A percentile compares a stretch with the other conserved stretches of the same genome.
Evolutionary conservation across 2,329 filamentous ascomycete genomes (phyloP).

Genomic region (Fusarium sp.): DNA sequence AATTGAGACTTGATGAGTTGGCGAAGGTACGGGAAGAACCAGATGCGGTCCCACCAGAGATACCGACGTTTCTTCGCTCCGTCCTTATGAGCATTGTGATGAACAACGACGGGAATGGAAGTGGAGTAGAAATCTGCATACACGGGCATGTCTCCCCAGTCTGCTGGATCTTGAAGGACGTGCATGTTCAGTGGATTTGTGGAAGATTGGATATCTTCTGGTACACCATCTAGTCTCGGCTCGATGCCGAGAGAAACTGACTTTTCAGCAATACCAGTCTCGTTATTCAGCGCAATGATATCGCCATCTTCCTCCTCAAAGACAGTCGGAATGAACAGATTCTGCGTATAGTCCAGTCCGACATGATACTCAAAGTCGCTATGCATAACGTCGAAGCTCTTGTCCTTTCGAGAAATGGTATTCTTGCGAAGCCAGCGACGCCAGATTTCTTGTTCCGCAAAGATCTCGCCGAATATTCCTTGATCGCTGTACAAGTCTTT

Average conservation of each 20-base stretch:
- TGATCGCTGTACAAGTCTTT: slow-evolving; percentile 40
- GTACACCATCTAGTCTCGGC: slow-evolving; percentile 1
- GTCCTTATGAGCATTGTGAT: slow-evolving; percentile 35
- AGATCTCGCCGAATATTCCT: slow-evolving; percentile 42
- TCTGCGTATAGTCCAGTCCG: slow-evolving; percentile 32
- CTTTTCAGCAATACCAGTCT: background rate
- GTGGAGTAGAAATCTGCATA: slow-evolving; percentile 34
- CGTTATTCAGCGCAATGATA: slow-evolving; percentile 18
- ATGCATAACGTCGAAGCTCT: background rate
- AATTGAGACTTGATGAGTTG: slow-evolving; percentile 6
- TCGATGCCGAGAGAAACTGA: slow-evolving; percentile 4
- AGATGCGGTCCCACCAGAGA: slow-evolving; percentile 34
- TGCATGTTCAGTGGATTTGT: background rate
- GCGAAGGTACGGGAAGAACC: slow-evolving; percentile 34
- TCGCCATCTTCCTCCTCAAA: slow-evolving; percentile 35
- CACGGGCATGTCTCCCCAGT: slow-evolving; percentile 35
- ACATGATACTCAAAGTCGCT: slow-evolving; percentile 34
- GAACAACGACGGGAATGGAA: slow-evolving; percentile 27
- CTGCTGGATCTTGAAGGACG: accelerated
- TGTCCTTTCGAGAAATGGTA: accelerated
- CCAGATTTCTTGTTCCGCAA: slow-evolving; percentile 42
- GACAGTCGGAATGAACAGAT: slow-evolving; percentile 31
- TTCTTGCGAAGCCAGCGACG: background rate
- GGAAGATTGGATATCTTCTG: slow-evolving; percentile 12
- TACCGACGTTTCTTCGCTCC: slow-evolving; percentile 18